Evolutionary conservation across 768 basidiomycete species (phyloP).

Genomic region (Lentinula lateritia): DNA sequence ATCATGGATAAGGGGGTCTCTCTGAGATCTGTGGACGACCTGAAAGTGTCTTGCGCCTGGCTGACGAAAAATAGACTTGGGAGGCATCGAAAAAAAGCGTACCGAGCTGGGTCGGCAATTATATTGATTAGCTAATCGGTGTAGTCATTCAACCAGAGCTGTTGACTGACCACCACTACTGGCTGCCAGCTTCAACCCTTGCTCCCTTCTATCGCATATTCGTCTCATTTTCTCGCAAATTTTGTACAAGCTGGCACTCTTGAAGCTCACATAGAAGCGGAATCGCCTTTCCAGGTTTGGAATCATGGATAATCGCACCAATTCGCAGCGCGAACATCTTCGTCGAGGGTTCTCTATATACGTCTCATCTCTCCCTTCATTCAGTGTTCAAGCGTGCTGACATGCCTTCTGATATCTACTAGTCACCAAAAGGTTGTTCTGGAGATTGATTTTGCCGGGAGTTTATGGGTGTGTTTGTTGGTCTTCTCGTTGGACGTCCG

Average conservation of each 20-base stretch:
- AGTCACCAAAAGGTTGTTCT: slow-evolving; percentile 95
- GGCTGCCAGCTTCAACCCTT: slow-evolving; percentile 13
- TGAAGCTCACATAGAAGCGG: not conserved
- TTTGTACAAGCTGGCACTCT: slow-evolving; percentile 7
- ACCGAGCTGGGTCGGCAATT: not conserved
- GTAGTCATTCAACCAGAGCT: slow-evolving; percentile 15
- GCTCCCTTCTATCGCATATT: not conserved
- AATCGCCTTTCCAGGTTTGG: slow-evolving; percentile 8
- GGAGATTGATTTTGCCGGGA: slow-evolving; percentile 89
- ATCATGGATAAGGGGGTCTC: slow-evolving; percentile 94
- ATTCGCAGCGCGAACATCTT: slow-evolving; percentile 71
- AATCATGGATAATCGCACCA: slow-evolving; percentile 43
- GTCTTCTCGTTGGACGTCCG: slow-evolving; percentile 1
- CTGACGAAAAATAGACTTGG: slow-evolving; percentile 84
- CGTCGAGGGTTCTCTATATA: slow-evolving; percentile 89
- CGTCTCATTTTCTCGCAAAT: not conserved
- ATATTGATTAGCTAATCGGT: slow-evolving; percentile 20
- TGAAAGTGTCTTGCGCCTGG: slow-evolving; percentile 93
- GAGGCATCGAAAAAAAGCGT: slow-evolving; percentile 43
- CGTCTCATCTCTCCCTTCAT: slow-evolving; percentile 40
- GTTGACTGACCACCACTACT: slow-evolving; percentile 15
- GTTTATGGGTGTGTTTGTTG: slow-evolving; percentile 61
- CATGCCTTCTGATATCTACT: slow-evolving; percentile 55
- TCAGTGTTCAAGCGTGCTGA: slow-evolving; percentile 28
- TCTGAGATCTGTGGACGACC: slow-evolving; percentile 92